These are phyloP conservation scores for Cyclotella distinguenda DNA, from an alignment of 108 stramenopile genomes.

Conservation along the genomic window DNA sequence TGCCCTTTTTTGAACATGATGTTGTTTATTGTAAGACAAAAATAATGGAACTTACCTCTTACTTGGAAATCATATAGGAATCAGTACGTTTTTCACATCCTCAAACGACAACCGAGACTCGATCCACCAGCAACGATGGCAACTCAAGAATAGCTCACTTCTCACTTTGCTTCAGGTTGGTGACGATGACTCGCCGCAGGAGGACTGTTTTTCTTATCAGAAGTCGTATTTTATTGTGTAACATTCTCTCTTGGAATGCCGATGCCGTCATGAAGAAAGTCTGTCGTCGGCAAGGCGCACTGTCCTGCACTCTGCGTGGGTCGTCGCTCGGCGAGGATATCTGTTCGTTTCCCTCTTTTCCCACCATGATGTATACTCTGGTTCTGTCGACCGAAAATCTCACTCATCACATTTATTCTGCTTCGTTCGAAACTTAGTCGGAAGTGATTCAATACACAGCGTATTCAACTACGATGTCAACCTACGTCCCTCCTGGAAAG, in stretches of 20 bases:
- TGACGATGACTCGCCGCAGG: constrained; percentile 42
- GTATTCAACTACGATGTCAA: constrained; percentile 58
- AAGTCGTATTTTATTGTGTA: neutral
- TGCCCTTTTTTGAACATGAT: too few relatives aligned
- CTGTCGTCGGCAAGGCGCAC: too few relatives aligned
- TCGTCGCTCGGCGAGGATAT: too few relatives aligned
- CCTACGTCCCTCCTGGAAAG: constrained; percentile 75
- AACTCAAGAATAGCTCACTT: constrained; percentile 32
- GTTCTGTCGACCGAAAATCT: too few relatives aligned
- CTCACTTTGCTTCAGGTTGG: constrained; percentile 57
- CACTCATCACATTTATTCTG: too few relatives aligned
- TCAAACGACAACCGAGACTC: neutral
- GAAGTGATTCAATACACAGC: constrained; percentile 22
- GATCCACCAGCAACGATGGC: neutral
- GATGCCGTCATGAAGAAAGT: too few relatives aligned
- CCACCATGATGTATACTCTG: too few relatives aligned
- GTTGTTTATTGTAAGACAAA: too few relatives aligned
- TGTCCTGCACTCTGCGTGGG: too few relatives aligned
- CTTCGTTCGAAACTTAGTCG: too few relatives aligned
- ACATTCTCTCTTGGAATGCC: neutral
- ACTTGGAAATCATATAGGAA: constrained; percentile 18
- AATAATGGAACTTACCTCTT: constrained; percentile 4
- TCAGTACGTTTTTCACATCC: neutral
- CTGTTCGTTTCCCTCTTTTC: too few relatives aligned
- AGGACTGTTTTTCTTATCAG: neutral